A percentile compares a stretch with the other conserved stretches of the same genome.
phyloP scores from a whole-genome alignment of 78 protist species.

The Paratrimastix pyriformis region DNA sequence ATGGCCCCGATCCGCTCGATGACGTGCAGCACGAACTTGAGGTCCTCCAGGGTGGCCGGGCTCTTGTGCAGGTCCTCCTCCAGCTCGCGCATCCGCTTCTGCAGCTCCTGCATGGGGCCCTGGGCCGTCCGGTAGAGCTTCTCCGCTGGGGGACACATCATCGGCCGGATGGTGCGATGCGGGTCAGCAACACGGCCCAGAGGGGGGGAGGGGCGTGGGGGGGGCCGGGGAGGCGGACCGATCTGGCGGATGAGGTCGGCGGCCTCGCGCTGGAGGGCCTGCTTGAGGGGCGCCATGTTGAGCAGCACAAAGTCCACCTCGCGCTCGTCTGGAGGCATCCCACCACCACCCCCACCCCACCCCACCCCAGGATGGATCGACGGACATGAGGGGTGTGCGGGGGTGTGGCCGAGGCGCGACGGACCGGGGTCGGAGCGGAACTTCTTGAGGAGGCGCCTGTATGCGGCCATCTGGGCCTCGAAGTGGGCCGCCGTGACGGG shows the following conservation, averaged over 20 bases:
- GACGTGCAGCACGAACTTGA: constrained; percentile 44
- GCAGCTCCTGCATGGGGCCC: not conserved
- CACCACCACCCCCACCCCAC: not conserved
- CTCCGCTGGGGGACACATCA: too few species aligned
- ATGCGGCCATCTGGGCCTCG: not conserved
- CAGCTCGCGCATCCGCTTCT: not conserved
- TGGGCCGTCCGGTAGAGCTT: not conserved
- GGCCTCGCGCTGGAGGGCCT: constrained; percentile 24
- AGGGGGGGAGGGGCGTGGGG: constrained; percentile 2
- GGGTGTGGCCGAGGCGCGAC: not conserved
- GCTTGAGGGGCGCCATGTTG: constrained; percentile 14
- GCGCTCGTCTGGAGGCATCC: not conserved
- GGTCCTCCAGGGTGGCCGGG: constrained; percentile 53
- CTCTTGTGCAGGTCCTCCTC: constrained; percentile 7
- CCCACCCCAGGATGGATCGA: too few species aligned
- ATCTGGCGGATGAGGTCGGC: constrained; percentile 24
- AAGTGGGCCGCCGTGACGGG: not conserved
- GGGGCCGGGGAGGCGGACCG: constrained; percentile 11
- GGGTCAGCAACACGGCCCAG: too few species aligned
- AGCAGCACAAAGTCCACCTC: constrained; percentile 46
- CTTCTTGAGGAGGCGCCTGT: not conserved
- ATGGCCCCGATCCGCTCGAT: constrained; percentile 26
- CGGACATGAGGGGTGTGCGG: too few species aligned
- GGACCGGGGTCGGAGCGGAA: not conserved
- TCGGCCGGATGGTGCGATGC: too few species aligned